Evolutionary conservation across 2,329 filamentous ascomycete genomes (phyloP), one percentile per base, ranked within the genome.

Genomic region (Exophiala viscosa): DNA sequence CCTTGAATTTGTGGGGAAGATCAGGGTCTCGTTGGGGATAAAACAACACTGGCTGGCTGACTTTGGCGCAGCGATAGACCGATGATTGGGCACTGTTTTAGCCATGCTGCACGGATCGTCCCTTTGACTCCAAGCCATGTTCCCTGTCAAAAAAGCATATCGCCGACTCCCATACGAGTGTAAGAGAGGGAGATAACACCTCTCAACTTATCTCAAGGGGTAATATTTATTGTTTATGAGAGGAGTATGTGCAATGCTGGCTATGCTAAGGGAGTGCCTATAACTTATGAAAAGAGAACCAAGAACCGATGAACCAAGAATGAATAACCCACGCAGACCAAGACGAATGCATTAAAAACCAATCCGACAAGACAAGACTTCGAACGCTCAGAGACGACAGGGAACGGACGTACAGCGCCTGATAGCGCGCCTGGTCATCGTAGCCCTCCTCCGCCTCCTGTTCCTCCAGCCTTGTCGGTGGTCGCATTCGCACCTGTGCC

Each of bases 211-310:
- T 40, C 23, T 38, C 9, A 14, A 13, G 42, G 15, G 3, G 40
- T 17, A 36, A 9, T 11, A 42, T 28, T 23, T 47, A n/a, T 28
- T 15, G 35, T 6, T 13, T 31, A 15, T 13, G 58, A 58, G 58
- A 60, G 51, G 60, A 57, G 50, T 61, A 55, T 60, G 46, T 59
- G 55, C 55, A 58, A 54, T 28, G 23, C 23, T 28, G 23, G 53
- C 60, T 62, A 60, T 59, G 58, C 48, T 44, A 52, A 48, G 33
- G 32, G 40, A 18, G 17, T 28, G 23, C 23, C 23, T 28, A 28
- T 28, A 28, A 28, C 5, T 28, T 42, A 23, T 8, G 14, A 42
- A 28, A 42, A 42, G 11, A n/a, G 35, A 44, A 49, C 31, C 48
- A 40, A 55, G 46, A 28, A 36, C 42, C 18, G 41, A 40, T 39